Percentiles rank a stretch among this genome's conserved stretches.
Evolutionary conservation across 202 grass and related monocot species (phyloP).

Genomic region (Hordeum pubiflorum): DNA sequence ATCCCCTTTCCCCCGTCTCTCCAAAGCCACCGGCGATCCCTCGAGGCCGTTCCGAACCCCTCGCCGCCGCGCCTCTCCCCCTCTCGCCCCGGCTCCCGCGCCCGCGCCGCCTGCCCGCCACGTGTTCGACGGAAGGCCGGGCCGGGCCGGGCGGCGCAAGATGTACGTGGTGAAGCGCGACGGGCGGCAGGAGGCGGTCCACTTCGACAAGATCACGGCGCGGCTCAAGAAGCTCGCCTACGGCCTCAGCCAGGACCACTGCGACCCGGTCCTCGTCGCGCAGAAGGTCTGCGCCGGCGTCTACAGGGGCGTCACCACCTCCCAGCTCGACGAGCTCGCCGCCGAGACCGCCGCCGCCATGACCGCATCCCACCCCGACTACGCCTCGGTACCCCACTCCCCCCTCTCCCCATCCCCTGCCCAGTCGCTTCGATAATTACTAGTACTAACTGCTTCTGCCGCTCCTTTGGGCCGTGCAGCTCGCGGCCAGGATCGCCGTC

Average conservation of each 20-base stretch:
- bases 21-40: not conserved
- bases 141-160: not conserved
- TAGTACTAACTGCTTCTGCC: not conserved
- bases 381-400: slow-evolving; percentile 49
- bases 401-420: not conserved
- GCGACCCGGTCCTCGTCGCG: slow-evolving; percentile 80
- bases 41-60: not conserved
- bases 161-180: slow-evolving; percentile 98
- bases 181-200: slow-evolving; percentile 73
- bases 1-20: not conserved
- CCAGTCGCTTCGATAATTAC: not conserved
- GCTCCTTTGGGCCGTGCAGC: slow-evolving; percentile 21
- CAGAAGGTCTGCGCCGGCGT: slow-evolving; percentile 93
- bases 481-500: slow-evolving; percentile 84
- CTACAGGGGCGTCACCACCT: slow-evolving; percentile 89
- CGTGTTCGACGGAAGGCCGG: slow-evolving; percentile 9
- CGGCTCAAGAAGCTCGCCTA: slow-evolving; percentile 93
- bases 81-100: not conserved
- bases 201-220: slow-evolving; percentile 97
- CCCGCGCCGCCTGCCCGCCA: not conserved
- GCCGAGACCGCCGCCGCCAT: slow-evolving; percentile 82
- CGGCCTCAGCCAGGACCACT: slow-evolving; percentile 91
- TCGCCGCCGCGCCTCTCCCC: not conserved
- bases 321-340: slow-evolving; percentile 86
- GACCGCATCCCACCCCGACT: slow-evolving; percentile 83